Evolutionary conservation across 192 early-diverging fungal species (phyloP), one percentile per base, ranked within the genome.

Genomic region (Coemansia guatemalensis): DNA sequence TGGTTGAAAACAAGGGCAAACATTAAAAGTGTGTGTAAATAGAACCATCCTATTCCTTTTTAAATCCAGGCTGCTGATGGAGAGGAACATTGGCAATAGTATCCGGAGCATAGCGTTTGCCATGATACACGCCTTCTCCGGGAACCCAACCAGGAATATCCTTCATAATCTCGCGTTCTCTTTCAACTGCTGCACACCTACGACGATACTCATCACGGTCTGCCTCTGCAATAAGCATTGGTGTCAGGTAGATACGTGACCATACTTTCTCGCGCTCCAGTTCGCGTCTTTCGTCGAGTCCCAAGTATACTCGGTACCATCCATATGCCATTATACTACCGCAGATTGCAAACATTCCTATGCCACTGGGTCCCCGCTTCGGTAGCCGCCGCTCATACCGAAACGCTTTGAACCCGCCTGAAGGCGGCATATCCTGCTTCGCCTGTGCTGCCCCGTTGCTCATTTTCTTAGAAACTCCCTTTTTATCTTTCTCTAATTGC

Each of bases 61-160:
- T 70, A 59, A 70, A 74, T 1, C 71, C 77, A 4, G 73, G 62
- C 48, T 72, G 69, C 59, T 81, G 78, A 33, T 73, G 69, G 1
- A 75, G 33, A 14, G 78, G 78, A 8, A 81, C 70, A 23, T 81
- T 67, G 76, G 78, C 78, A 50, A 81, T 81, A 23, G 65, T 52
- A 51, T 73, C 74, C 11, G 73, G 80, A 12, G 87, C 87, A 69
- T 95, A 94, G 44, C 88, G 78, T 60, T 91, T 84, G 11, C 93
- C 92, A 86, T 96, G 85, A 82, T 99, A 99, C 25, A 96, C 93
- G 60, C 91, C 89, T 62, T 94, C 88, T 64, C 92, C 86, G 59
- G 72, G 81, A 83, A 86, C 85, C 88, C 88, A 90, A 58, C 88
- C 86, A 26, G 86, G 81, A 32, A 91, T 88, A 48, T 90, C 83